Evolutionary conservation across 2,329 filamentous ascomycete genomes (phyloP).

Genomic region (Colletotrichum aenigma): DNA sequence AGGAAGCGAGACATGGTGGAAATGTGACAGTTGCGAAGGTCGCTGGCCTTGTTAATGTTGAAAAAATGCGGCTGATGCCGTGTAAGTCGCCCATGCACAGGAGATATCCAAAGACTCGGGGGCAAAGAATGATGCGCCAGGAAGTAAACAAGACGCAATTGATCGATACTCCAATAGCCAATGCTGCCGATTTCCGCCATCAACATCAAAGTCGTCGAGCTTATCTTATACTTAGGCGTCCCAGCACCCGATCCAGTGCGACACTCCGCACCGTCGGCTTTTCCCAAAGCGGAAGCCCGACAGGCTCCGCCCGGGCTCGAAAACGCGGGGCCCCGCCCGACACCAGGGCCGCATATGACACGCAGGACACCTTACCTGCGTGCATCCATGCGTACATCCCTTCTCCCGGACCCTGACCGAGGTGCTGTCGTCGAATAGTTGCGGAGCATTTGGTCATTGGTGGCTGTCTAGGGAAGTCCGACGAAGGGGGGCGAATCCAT

Average conservation of each 20-base stretch:
- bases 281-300: neutral
- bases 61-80: neutral
- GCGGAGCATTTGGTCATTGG: neutral
- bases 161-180: rapidly evolving
- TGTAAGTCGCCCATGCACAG: neutral
- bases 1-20: neutral
- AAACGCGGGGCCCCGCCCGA: neutral
- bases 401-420: neutral
- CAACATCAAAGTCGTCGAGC: neutral
- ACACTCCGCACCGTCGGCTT: neutral
- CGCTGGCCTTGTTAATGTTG: neutral
- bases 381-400: neutral
- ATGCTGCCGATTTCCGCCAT: neutral
- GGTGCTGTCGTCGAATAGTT: neutral
- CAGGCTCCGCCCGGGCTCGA: neutral
- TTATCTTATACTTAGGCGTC: neutral
- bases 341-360: neutral
- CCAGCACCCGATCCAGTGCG: neutral
- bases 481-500: neutral
- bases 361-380: neutral
- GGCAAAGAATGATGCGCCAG: neutral
- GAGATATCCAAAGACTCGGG: neutral
- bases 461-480: neutral
- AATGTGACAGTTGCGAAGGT: neutral
- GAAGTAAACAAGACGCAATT: neutral